Evolutionary conservation across 768 basidiomycete species (phyloP).

Genomic region (Paxillus involutus): DNA sequence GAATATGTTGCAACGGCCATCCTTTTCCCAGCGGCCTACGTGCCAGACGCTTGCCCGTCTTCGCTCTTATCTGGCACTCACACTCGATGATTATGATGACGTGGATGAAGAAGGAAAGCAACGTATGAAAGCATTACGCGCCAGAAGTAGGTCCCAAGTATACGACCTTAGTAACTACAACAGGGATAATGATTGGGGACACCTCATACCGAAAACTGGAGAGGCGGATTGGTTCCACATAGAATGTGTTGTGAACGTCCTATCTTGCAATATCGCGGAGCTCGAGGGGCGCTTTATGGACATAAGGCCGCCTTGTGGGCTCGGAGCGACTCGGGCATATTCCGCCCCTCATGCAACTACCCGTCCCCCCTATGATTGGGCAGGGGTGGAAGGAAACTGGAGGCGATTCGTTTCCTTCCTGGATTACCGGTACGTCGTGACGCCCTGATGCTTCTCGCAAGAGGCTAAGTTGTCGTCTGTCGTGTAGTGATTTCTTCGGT

Average conservation of each 20-base stretch:
- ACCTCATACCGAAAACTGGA: conserved; percentile 41
- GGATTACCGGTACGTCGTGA: conserved; percentile 61
- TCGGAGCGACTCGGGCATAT: conserved; percentile 53
- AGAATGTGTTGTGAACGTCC: conserved; percentile 56
- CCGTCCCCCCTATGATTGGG: conserved; percentile 55
- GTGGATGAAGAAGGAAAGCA: conserved; percentile 22
- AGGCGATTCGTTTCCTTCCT: conserved; percentile 72
- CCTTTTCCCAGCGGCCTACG: conserved; percentile 8
- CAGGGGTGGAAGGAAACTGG: conserved; percentile 77
- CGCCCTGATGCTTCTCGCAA: conserved; percentile 42
- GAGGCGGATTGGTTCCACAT: conserved; percentile 64
- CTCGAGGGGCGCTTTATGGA: conserved; percentile 35
- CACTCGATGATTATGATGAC: conserved; percentile 36
- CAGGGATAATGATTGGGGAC: conserved; percentile 55
- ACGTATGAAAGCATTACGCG: conserved; percentile 37
- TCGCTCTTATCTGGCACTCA: conserved; percentile 48
- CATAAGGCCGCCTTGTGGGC: conserved; percentile 47
- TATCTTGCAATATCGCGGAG: conserved; percentile 52
- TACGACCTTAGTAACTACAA: conserved; percentile 67
- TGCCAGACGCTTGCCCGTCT: conserved; percentile 43
- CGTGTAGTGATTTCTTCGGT: conserved; percentile 25
- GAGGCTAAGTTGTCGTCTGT: conserved; percentile 12
- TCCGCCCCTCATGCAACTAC: conserved; percentile 47
- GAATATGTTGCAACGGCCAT: conserved; percentile 31
- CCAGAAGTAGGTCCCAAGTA: conserved; percentile 53